These are phyloP conservation scores for Cylindrotheca fusiformis DNA, from an alignment of 108 stramenopile species.

Conservation along the genomic window DNA sequence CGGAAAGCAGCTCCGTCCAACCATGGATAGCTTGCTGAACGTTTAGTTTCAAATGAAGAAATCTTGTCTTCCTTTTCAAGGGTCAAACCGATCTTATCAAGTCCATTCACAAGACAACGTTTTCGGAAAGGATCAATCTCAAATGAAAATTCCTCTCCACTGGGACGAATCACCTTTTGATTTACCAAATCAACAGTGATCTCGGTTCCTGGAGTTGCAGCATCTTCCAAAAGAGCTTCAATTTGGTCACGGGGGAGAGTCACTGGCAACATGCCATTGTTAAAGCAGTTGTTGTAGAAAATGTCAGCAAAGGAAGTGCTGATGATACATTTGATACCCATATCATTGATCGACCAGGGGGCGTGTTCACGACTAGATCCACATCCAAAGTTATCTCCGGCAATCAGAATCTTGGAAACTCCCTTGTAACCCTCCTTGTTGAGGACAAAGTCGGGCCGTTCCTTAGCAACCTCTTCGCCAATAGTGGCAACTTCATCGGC, in stretches of 20 bases:
- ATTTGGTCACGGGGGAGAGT: constrained; percentile 72
- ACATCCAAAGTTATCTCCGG: constrained; percentile 94
- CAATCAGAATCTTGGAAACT: constrained; percentile 76
- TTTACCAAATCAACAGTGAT: constrained; percentile 84
- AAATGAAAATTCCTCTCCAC: constrained; percentile 77
- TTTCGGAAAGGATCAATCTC: constrained; percentile 91
- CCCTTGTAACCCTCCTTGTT: constrained; percentile 82
- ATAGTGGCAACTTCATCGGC: constrained; percentile 84
- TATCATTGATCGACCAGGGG: constrained; percentile 93
- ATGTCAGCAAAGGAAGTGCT: constrained; percentile 93
- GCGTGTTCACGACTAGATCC: constrained; percentile 92
- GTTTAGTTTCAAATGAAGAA: constrained; percentile 64
- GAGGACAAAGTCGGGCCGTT: constrained; percentile 74
- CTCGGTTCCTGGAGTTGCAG: constrained; percentile 66
- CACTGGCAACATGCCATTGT: constrained; percentile 94
- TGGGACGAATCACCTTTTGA: constrained; percentile 86
- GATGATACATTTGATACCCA: constrained; percentile 91
- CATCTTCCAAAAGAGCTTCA: constrained; percentile 70
- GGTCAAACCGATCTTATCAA: constrained; percentile 94
- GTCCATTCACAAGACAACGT: constrained; percentile 85
- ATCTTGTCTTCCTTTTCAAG: constrained; percentile 87
- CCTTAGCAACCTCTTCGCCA: constrained; percentile 78
- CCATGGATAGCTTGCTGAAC: constrained; percentile 83
- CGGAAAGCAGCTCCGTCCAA: constrained; percentile 88
- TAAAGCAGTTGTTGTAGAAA: constrained; percentile 97